phyloP scores from a whole-genome alignment of 23 red algal species.

The Porphyridium purpureum region DNA sequence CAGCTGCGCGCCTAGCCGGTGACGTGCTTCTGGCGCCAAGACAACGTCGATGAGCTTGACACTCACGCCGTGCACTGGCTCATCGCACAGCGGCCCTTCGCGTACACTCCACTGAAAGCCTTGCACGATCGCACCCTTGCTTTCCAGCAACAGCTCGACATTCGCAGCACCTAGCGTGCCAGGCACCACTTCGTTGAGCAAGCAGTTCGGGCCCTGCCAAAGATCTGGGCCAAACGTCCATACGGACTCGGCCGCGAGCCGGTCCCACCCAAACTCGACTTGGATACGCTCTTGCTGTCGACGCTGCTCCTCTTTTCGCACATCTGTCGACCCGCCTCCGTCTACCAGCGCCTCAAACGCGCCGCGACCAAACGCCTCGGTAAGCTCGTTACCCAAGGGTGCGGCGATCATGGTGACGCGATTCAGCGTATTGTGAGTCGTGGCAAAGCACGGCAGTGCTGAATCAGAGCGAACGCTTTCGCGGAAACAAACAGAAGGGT shows the following conservation, averaged over 20 bases:
- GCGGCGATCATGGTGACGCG: constrained; percentile 69
- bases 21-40: constrained; percentile 15
- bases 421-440: constrained; percentile 59
- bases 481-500: constrained; percentile 59
- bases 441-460: constrained; percentile 39
- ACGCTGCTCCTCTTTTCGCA: constrained; percentile 1
- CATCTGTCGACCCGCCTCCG: neutral
- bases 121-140: constrained; percentile 47
- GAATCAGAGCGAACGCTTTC: constrained; percentile 47
- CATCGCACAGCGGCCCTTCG: constrained; percentile 70
- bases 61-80: constrained; percentile 72
- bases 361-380: constrained; percentile 35
- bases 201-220: constrained; percentile 30
- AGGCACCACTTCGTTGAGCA: constrained; percentile 67
- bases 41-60: constrained; percentile 45
- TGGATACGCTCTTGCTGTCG: neutral
- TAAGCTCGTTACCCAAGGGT: constrained; percentile 58
- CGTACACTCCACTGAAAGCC: constrained; percentile 76
- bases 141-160: neutral
- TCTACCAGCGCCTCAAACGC: neutral
- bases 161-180: neutral
- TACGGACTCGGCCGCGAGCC: constrained; percentile 45
- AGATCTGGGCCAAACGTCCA: constrained; percentile 78
- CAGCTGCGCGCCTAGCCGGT: constrained; percentile 49
- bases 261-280: constrained; percentile 61